Percentiles rank a stretch among this genome's conserved stretches.
Evolutionary conservation across 2,329 filamentous ascomycete genomes (phyloP).

Genomic region (Curvularia lunata): DNA sequence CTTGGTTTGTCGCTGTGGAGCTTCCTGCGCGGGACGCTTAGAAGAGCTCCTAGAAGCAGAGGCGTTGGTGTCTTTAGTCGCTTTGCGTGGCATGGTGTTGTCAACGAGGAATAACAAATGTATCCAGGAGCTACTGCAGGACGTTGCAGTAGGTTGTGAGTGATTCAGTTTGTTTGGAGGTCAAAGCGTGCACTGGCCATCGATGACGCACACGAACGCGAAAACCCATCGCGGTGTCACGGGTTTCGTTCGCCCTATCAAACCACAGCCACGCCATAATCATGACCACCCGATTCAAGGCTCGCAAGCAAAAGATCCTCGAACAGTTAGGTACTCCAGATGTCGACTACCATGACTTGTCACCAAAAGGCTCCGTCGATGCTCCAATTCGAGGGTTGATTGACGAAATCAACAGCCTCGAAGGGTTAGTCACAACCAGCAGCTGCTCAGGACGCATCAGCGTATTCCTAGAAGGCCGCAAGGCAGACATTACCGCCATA

Average conservation of each 20-base stretch:
- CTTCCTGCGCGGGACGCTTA: slow-evolving; percentile 45
- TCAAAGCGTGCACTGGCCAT: slow-evolving; percentile 22
- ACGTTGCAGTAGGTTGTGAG: slow-evolving; percentile 6
- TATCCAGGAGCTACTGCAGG: neutral
- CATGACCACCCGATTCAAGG: slow-evolving; percentile 47
- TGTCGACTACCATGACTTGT: slow-evolving; percentile 78
- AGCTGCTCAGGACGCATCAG: slow-evolving; percentile 89
- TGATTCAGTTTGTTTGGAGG: slow-evolving; percentile 16
- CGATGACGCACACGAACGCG: slow-evolving; percentile 32
- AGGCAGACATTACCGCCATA: slow-evolving; percentile 41
- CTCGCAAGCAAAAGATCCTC: slow-evolving; percentile 76
- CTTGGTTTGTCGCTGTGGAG: slow-evolving; percentile 44
- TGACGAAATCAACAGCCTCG: slow-evolving; percentile 73
- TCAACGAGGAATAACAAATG: neutral
- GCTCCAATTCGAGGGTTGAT: slow-evolving; percentile 78
- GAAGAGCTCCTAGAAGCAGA: slow-evolving; percentile 39
- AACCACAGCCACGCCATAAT: slow-evolving; percentile 3
- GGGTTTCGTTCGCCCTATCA: slow-evolving; percentile 14
- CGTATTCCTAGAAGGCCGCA: slow-evolving; percentile 83
- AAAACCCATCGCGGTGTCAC: slow-evolving; percentile 33
- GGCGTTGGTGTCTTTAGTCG: slow-evolving; percentile 22
- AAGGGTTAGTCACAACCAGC: slow-evolving; percentile 86
- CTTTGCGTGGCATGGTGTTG: slow-evolving; percentile 41
- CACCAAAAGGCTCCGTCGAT: slow-evolving; percentile 88
- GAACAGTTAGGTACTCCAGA: slow-evolving; percentile 71